These are phyloP conservation scores for Ogataea allantospora DNA, from an alignment of 805 yeast species.

Conservation along the genomic window DNA sequence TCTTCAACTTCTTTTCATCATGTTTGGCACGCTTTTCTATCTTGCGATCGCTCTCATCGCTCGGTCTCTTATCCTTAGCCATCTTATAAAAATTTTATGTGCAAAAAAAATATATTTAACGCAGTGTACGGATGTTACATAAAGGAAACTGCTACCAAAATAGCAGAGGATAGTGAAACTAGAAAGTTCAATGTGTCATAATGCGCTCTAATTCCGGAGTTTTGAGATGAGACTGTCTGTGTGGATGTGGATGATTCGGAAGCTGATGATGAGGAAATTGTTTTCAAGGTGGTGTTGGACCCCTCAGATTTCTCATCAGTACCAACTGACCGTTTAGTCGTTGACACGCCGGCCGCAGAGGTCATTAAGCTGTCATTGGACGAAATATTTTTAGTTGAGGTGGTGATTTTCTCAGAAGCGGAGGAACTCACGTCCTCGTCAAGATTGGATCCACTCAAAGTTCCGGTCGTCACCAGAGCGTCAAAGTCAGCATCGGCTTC, in stretches of 20 bases:
- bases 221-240: slow-evolving; percentile 16
- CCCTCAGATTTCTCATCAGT: slow-evolving; percentile 1
- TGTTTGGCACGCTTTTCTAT: slow-evolving; percentile 15
- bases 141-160: slow-evolving; percentile 13
- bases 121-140: slow-evolving; percentile 9
- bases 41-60: slow-evolving; percentile 29
- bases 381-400: slow-evolving; percentile 3
- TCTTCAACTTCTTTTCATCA: slow-evolving; percentile 24
- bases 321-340: slow-evolving; percentile 13
- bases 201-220: slow-evolving; percentile 8
- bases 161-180: slow-evolving; percentile 11
- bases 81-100: slow-evolving; percentile 16
- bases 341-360: slow-evolving; percentile 13
- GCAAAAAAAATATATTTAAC: slow-evolving; percentile 8
- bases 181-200: slow-evolving; percentile 4
- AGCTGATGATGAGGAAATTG: slow-evolving; percentile 6
- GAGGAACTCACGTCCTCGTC: slow-evolving; percentile 5
- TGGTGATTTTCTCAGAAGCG: background rate
- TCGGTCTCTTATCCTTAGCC: slow-evolving; percentile 25
- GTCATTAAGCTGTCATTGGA: background rate
- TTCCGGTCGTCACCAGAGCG: slow-evolving; percentile 34
- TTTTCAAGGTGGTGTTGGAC: slow-evolving; percentile 4
- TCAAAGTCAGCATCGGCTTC: slow-evolving; percentile 46
- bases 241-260: slow-evolving; percentile 20
- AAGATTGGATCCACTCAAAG: slow-evolving; percentile 1